These are phyloP conservation scores for Yarrowia bubula DNA, from an alignment of 805 yeast genomes.

Conservation along the genomic window DNA sequence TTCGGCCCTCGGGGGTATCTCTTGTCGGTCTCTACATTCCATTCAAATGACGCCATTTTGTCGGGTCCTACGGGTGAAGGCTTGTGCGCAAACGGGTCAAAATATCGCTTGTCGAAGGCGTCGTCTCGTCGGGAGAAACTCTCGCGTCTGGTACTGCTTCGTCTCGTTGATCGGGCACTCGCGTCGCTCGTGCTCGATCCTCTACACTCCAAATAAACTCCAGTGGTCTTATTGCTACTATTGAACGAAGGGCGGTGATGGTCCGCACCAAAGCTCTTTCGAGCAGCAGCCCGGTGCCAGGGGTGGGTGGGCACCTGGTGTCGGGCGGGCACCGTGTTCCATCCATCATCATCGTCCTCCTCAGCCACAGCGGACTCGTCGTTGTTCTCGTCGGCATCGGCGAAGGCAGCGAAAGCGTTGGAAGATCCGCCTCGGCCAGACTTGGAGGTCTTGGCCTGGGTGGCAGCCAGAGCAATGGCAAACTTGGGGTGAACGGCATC, in stretches of 20 bases:
- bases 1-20: background rate
- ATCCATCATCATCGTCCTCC: constrained; percentile 32
- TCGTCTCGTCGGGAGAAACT: too few species aligned
- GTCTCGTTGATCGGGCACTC: too few species aligned
- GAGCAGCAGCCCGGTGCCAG: constrained; percentile 26
- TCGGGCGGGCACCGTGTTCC: constrained; percentile 35
- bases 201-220: constrained; percentile 13
- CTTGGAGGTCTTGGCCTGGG: constrained; percentile 27
- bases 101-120: background rate
- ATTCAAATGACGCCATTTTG: too few species aligned
- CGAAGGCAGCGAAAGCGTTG: constrained; percentile 26
- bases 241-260: constrained; percentile 28
- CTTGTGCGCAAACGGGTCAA: background rate
- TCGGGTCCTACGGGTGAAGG: background rate
- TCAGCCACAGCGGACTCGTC: constrained; percentile 26
- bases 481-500: constrained; percentile 29
- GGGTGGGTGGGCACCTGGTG: constrained; percentile 27
- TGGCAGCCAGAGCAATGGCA: constrained; percentile 28
- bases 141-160: too few species aligned
- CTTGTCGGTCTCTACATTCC: background rate
- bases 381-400: constrained; percentile 23
- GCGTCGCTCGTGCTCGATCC: too few species aligned
- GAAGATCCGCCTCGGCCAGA: constrained; percentile 8
- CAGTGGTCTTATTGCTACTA: constrained; percentile 28
- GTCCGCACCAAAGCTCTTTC: constrained; percentile 20